Evolutionary conservation across 176 grass and related monocot genomes (phyloP), one percentile per base, ranked within the genome.

Genomic region (Oryza meyeriana): DNA sequence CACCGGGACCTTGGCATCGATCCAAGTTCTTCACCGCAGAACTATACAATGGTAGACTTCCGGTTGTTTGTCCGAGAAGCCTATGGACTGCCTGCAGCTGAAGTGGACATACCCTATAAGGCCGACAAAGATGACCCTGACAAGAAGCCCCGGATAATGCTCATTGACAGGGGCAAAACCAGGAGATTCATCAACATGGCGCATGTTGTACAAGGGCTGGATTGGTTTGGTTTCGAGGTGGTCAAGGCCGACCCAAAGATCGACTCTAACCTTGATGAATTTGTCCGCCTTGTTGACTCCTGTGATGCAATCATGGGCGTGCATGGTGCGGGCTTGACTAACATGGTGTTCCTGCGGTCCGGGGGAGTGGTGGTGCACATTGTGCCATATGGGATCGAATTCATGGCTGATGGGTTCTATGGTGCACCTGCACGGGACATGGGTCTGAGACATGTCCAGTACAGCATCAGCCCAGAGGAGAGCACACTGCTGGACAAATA

Each of bases 251-350:
- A 90, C 17, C 65, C 82, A 26, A 89, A 74, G 59, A 59, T 36
- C 1, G 84, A 87, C 39, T 44, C 80, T 3, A 78, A 67, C 24
- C 25, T 97, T 36, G 83, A 82, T 41, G 76, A 83, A 12, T 79
- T 97, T 3, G 89, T 68, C 22, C 62, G 16, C 30, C 38, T 90
- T 0, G 82, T 97, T 1, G 75, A 94, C 63, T 89, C 79, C 1
- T 97, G 89, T 20, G 87, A 92, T 41, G 92, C 82, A 55, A 86
- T 97, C 45, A 83, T 97, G 71, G 94, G 91, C 0, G 94, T 88
- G 14, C 94, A 97, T 0, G 94, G 94, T 1, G 87, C 91, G 0
- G 89, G 82, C 55, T 75, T 97, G 50, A 94, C 94, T 0, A 97
- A 97, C 61, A 90, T 92, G 82, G 83, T 97, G 59, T 97, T 94